Evolutionary conservation across 305 asterid species (phyloP).

Genomic region (Fraxinus baroniana): DNA sequence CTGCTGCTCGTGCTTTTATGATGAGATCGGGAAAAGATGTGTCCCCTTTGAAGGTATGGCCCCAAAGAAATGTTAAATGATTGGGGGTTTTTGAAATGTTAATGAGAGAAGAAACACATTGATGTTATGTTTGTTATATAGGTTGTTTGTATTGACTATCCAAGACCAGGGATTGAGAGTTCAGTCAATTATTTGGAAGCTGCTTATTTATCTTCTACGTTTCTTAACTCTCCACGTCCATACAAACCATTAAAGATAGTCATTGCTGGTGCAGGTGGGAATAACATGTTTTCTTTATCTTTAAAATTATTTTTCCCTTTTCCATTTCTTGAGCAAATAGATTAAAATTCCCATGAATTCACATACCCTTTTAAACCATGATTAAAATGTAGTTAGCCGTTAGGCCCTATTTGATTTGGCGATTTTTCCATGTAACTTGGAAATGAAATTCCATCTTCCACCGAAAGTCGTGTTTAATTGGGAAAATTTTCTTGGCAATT

Average conservation of each 20-base stretch:
- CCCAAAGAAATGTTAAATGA: conserved; percentile 9
- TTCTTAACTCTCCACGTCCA: conserved; percentile 68
- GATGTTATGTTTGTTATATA: conserved; percentile 16
- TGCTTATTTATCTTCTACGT: conserved; percentile 65
- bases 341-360: background rate
- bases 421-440: no score
- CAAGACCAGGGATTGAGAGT: conserved; percentile 86
- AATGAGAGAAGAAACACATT: conserved; percentile 14
- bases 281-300: background rate
- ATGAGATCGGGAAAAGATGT: conserved; percentile 35
- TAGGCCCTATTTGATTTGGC: background rate
- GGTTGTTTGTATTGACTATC: conserved; percentile 88
- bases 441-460: no score
- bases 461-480: no score
- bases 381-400: background rate
- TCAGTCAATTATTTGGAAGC: conserved; percentile 87
- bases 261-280: conserved; percentile 93
- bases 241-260: conserved; percentile 76
- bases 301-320: background rate
- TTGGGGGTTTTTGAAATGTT: conserved; percentile 1
- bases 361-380: background rate
- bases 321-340: background rate
- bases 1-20: conserved; percentile 32
- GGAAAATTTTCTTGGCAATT: no score
- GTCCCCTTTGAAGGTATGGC: conserved; percentile 60